Evolutionary conservation across 768 basidiomycete species (phyloP), one percentile per base, ranked within the genome.

Genomic region (Russula virescens): DNA sequence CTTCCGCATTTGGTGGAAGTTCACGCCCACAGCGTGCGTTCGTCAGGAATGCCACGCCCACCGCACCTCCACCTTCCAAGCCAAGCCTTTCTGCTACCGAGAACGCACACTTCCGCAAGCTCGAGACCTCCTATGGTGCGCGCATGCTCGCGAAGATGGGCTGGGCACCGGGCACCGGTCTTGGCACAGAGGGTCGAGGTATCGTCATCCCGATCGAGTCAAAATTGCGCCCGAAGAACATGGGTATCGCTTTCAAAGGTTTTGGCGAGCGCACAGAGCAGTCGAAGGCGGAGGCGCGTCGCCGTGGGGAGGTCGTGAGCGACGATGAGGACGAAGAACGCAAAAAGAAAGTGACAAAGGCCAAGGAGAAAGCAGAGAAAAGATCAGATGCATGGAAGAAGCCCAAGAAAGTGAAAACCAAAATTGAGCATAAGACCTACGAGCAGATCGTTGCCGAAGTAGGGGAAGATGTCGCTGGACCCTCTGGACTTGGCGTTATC

Each of bases 91-190:
- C 81, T 21, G 75, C 83, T 1, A 69, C 79, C 19, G 95, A 98
- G 68, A 77, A 80, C 61, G 78, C 80, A n/a, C 95, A 98, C 71
- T 96, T 99, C 73, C 79, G 76, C 65, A 91, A 89, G 68, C 79
- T 98, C 14, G 78, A 82, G 46, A 81, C 84, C 18, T 80, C 88
- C 0, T 87, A 93, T 64, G 96, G 94, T 68, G 90, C 95, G 21
- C 87, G 87, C 60, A 85, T 98, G 83, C 83, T 99, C 25, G 83
- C 83, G 34, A 98, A 95, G 77, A 94, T 95, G 88, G 97, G 97
- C 9, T 99, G 97, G 96, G 79, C 86, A 70, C 77, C 87, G 0
- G 96, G 87, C 4, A 79, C 80, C 3, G 94, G 94, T 67, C 80
- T 96, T 10, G 94, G 94, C 64, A 73, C 80, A 1, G 75, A 76